Evolutionary conservation across 345 rosid species (phyloP).

Genomic region (Lepidium africanum): DNA sequence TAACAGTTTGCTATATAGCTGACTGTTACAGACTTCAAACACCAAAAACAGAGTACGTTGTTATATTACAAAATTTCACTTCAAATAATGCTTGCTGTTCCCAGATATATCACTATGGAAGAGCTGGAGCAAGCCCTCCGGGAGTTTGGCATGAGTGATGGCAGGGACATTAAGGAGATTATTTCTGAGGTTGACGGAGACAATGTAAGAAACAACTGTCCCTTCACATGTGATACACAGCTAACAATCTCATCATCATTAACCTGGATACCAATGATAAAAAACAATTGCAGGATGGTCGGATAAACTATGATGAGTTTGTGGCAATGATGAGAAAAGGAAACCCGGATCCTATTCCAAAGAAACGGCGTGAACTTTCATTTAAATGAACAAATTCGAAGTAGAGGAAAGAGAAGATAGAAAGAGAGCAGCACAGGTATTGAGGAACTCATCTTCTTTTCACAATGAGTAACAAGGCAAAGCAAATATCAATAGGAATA

Average conservation of each 20-base stretch:
- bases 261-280: background rate
- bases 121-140: slow-evolving; percentile 56
- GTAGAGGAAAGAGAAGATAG: slow-evolving; percentile 18
- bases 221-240: background rate
- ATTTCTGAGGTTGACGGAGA: slow-evolving; percentile 50
- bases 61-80: background rate
- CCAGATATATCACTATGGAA: slow-evolving; percentile 51
- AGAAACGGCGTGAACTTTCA: slow-evolving; percentile 74
- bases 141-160: slow-evolving; percentile 50
- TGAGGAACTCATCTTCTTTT: slow-evolving; percentile 26
- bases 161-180: slow-evolving; percentile 52
- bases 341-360: slow-evolving; percentile 69
- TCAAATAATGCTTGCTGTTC: background rate
- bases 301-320: slow-evolving; percentile 88
- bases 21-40: background rate
- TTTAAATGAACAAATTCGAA: slow-evolving; percentile 19
- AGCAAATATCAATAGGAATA: slow-evolving; percentile 5
- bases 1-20: background rate
- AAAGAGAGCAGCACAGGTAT: slow-evolving; percentile 6
- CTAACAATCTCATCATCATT: background rate
- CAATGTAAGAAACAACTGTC: slow-evolving; percentile 39
- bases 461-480: slow-evolving; percentile 12
- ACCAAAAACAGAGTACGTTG: background rate
- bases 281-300: slow-evolving; percentile 57
- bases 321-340: slow-evolving; percentile 99